Conservation (phyloP, 768 basidiomycete species). For the Boletus rufocinnamomeus region DNA sequence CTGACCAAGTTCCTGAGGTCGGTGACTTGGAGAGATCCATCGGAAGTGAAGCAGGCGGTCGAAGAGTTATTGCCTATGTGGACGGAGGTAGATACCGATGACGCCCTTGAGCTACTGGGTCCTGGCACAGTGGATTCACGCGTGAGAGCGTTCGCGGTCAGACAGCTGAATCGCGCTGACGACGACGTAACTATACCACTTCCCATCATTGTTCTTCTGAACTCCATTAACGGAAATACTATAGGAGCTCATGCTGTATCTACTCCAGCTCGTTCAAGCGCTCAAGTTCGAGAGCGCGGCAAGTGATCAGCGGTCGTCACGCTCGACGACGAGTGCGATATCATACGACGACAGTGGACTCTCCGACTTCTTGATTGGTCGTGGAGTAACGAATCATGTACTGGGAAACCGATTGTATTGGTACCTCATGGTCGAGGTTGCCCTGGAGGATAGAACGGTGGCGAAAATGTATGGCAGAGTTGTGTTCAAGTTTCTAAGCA, state of each 20-base stretch:
- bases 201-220: neutral
- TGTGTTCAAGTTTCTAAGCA: constrained; percentile 86
- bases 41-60: constrained; percentile 97
- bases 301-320: constrained; percentile 73
- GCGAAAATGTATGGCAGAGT: constrained; percentile 94
- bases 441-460: constrained; percentile 79
- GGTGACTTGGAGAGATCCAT: constrained; percentile 95
- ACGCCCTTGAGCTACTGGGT: constrained; percentile 92
- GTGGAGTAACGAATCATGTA: constrained; percentile 80
- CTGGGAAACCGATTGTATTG: constrained; percentile 93
- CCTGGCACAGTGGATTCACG: constrained; percentile 88
- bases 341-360: constrained; percentile 92
- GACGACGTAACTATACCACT: constrained; percentile 70
- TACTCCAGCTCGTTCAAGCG: constrained; percentile 95
- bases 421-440: constrained; percentile 98
- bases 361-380: constrained; percentile 85
- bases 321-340: constrained; percentile 69
- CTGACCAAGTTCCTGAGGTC: constrained; percentile 97
- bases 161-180: constrained; percentile 86
- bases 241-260: constrained; percentile 89
- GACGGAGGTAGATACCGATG: constrained; percentile 97
- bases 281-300: constrained; percentile 92
- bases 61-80: constrained; percentile 94
- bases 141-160: constrained; percentile 92
- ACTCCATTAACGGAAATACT: neutral